Conservation (phyloP, 768 basidiomycete species). For the Crucibulum laeve region DNA sequence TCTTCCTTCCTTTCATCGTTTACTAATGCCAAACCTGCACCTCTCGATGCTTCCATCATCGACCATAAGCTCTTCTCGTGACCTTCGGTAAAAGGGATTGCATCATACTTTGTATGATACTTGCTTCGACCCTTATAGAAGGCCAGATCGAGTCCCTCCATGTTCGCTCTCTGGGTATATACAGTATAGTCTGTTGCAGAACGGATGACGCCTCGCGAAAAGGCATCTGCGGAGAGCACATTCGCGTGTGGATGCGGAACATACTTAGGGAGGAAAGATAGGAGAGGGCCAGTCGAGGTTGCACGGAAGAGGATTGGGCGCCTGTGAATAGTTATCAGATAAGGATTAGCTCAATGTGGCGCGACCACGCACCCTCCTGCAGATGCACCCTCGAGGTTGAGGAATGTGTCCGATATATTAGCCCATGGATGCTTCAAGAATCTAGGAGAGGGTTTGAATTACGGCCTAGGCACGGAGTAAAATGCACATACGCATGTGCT, state of each 20-base stretch:
- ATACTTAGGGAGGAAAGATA: constrained; percentile 39
- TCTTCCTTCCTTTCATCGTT: constrained; percentile 29
- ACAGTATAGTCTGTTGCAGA: constrained; percentile 74
- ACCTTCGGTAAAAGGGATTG: constrained; percentile 54
- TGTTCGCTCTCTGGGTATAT: constrained; percentile 43
- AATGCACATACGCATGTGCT: constrained; percentile 47
- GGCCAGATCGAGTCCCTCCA: constrained; percentile 74
- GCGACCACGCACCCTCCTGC: constrained; percentile 57
- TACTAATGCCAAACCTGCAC: constrained; percentile 51
- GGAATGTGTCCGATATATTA: constrained; percentile 56
- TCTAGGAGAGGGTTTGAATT: constrained; percentile 24
- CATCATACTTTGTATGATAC: constrained; percentile 77
- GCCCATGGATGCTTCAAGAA: constrained; percentile 78
- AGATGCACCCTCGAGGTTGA: constrained; percentile 82
- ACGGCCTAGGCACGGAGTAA: background rate
- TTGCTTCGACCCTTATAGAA: constrained; percentile 72
- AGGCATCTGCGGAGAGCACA: constrained; percentile 65
- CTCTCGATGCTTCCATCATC: constrained; percentile 67
- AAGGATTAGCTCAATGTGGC: background rate
- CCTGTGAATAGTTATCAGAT: constrained; percentile 27
- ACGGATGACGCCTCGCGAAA: constrained; percentile 57
- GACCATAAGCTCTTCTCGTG: constrained; percentile 60
- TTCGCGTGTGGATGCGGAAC: constrained; percentile 72
- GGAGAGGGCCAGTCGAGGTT: constrained; percentile 54
- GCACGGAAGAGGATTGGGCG: constrained; percentile 76